These are phyloP conservation scores for Leucocoprinus leucothites DNA, from an alignment of 768 basidiomycete genomes.

Conservation along the genomic window DNA sequence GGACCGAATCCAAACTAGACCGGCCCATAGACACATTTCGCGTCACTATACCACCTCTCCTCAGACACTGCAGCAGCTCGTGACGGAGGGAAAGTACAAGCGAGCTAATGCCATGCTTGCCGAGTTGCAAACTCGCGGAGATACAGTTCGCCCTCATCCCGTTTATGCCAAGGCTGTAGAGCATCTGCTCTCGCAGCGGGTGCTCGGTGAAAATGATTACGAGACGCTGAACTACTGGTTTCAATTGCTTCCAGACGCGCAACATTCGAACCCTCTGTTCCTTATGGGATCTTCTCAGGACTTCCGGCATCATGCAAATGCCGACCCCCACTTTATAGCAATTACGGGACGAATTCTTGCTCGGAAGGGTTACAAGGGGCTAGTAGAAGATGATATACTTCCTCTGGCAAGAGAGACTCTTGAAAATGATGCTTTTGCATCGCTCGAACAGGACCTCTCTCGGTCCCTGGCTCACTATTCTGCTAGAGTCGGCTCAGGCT, in stretches of 20 bases:
- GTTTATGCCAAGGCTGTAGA: conserved; percentile 37
- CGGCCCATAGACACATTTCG: background rate
- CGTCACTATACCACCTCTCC: conserved; percentile 9
- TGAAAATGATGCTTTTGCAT: conserved; percentile 10
- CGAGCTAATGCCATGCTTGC: conserved; percentile 30
- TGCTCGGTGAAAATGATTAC: background rate
- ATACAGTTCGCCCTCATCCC: conserved; percentile 31
- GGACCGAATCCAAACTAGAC: background rate
- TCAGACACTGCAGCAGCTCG: conserved; percentile 18
- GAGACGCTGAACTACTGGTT: conserved; percentile 33
- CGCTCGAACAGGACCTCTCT: conserved; percentile 16
- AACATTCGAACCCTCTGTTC: background rate
- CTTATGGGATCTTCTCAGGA: background rate
- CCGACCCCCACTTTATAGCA: conserved; percentile 33
- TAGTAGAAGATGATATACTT: conserved; percentile 22
- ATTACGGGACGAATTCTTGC: conserved; percentile 42
- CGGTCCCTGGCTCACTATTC: background rate
- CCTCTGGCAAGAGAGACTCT: conserved; percentile 20
- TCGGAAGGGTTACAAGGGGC: conserved; percentile 39
- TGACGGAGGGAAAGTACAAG: conserved; percentile 24
- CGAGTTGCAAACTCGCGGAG: conserved; percentile 35
- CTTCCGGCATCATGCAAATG: background rate
- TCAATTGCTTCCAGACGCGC: conserved; percentile 13
- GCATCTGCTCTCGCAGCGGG: conserved; percentile 22
- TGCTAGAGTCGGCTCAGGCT: background rate